Percentiles rank a stretch among this genome's conserved stretches.
Conservation (phyloP, 106 monocot genomes). For the Dioscorea alata region DNA sequence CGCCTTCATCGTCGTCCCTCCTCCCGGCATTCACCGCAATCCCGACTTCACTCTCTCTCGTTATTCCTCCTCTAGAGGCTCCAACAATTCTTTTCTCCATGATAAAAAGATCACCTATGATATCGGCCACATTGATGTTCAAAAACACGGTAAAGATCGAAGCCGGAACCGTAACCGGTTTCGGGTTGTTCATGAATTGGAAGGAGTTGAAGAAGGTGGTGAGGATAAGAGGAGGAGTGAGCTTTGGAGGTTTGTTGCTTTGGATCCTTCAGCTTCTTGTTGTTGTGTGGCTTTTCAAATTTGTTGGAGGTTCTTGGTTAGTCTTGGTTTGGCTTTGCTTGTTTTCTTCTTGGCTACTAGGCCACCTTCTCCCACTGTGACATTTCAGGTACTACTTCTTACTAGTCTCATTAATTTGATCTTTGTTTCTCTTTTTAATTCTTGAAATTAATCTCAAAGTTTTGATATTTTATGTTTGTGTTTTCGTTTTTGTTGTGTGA, state of each 20-base stretch:
- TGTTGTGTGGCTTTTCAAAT: slow-evolving; percentile 48
- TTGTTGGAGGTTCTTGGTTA: slow-evolving; percentile 49
- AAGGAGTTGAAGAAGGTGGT: slow-evolving; percentile 7
- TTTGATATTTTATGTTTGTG: not conserved
- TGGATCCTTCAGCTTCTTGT: slow-evolving; percentile 39
- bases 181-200: not conserved
- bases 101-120: slow-evolving; percentile 25
- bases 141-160: not conserved
- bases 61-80: slow-evolving; percentile 57
- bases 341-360: slow-evolving; percentile 75
- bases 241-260: slow-evolving; percentile 42
- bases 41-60: slow-evolving; percentile 34
- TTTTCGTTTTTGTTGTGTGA: too few species aligned
- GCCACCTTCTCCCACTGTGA: slow-evolving; percentile 40
- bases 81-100: slow-evolving; percentile 38
- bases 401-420: too few species aligned
- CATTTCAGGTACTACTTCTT: slow-evolving; percentile 29
- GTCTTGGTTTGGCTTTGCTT: slow-evolving; percentile 45
- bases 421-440: too few species aligned
- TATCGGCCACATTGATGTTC: not conserved
- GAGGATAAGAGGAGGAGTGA: slow-evolving; percentile 8
- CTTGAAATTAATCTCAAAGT: not conserved
- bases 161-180: not conserved
- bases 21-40: not conserved
- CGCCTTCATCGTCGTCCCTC: not conserved